phyloP scores from a whole-genome alignment of 2,329 filamentous ascomycete species.

The Xylaria sp. region DNA sequence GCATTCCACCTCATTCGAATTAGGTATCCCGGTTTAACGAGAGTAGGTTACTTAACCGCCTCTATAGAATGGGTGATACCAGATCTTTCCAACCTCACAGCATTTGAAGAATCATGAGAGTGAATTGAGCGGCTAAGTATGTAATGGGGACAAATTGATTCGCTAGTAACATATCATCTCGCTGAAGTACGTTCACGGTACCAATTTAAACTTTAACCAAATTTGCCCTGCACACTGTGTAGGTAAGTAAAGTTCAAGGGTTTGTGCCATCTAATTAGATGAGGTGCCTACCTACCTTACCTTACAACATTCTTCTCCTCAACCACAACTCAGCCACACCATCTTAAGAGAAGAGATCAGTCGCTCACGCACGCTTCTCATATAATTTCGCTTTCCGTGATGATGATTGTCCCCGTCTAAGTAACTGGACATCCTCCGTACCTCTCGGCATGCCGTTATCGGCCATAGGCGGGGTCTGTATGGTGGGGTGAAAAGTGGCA shows the following conservation, averaged over 20 bases:
- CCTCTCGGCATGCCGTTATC: conserved; percentile 36
- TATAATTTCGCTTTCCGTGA: not conserved
- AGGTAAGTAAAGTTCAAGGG: not conserved
- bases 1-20: not conserved
- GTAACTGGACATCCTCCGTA: not conserved
- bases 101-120: not conserved
- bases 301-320: not conserved
- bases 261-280: not conserved
- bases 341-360: not conserved
- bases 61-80: not conserved
- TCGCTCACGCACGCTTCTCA: not conserved
- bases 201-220: too few species aligned
- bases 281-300: too few species aligned
- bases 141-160: not conserved
- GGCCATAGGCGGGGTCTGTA: conserved; percentile 32
- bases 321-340: not conserved
- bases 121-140: not conserved
- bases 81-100: not conserved
- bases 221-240: too few species aligned
- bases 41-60: not conserved
- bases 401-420: not conserved
- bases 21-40: not conserved
- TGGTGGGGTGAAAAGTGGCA: conserved; percentile 23
- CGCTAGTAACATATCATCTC: too few species aligned
- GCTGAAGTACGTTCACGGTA: not conserved